Evolutionary conservation across 2,329 filamentous ascomycete genomes (phyloP).

Genomic region (Ophiostoma pallidulum): DNA sequence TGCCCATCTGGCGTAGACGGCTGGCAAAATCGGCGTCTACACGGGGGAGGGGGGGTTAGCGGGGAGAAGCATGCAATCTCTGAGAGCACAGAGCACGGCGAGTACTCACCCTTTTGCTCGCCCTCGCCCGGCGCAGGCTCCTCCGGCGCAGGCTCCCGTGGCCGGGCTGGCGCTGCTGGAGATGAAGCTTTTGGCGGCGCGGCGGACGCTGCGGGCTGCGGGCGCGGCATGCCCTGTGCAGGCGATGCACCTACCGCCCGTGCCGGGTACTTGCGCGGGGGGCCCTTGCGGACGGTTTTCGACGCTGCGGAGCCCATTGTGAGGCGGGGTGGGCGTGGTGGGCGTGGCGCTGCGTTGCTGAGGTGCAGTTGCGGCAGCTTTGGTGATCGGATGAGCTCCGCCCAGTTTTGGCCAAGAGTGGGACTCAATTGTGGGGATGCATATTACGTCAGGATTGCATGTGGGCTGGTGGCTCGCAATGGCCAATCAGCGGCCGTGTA

Average conservation of each 20-base stretch:
- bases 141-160: slow-evolving; percentile 13
- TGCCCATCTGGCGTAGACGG: slow-evolving; percentile 45
- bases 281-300: slow-evolving; percentile 31
- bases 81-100: not conserved
- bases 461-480: too few relatives aligned
- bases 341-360: too few relatives aligned
- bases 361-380: too few relatives aligned
- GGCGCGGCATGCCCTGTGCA: slow-evolving; percentile 1
- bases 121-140: slow-evolving; percentile 1
- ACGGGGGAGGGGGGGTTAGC: slow-evolving; percentile 22
- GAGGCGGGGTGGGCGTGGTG: too few relatives aligned
- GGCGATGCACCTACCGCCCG: slow-evolving; percentile 24
- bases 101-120: slow-evolving; percentile 6
- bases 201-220: not conserved
- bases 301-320: slow-evolving; percentile 39
- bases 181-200: slow-evolving; percentile 1
- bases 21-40: slow-evolving; percentile 36
- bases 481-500: too few relatives aligned
- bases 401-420: too few relatives aligned
- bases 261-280: slow-evolving; percentile 35
- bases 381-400: too few relatives aligned
- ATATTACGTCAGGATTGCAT: too few relatives aligned
- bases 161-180: slow-evolving; percentile 18
- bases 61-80: slow-evolving; percentile 22
- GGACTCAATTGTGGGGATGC: too few relatives aligned